Conservation (phyloP, 2,329 filamentous ascomycete species). For the Fusarium tanahbumbuense region DNA sequence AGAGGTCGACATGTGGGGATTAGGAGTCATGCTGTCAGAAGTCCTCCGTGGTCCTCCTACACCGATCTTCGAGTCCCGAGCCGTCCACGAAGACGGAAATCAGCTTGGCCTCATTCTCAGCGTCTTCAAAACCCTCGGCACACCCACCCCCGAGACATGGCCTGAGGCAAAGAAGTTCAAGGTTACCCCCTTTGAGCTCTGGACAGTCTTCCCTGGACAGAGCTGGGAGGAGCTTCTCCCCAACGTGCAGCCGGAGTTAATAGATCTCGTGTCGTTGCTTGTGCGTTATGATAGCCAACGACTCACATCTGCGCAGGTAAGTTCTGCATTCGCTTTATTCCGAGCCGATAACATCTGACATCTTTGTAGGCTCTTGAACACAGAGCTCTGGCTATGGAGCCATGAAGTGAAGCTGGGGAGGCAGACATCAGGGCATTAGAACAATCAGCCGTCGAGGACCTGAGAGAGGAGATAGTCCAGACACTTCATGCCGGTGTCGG, state of each 20-base stretch:
- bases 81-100: constrained; percentile 81
- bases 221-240: constrained; percentile 78
- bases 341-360: neutral
- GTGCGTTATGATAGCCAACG: constrained; percentile 79
- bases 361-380: constrained; percentile 41
- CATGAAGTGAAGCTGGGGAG: neutral
- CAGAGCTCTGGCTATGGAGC: constrained; percentile 14
- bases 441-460: neutral
- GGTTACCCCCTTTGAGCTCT: constrained; percentile 90
- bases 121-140: constrained; percentile 92
- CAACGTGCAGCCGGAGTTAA: constrained; percentile 66
- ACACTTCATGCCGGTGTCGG: neutral
- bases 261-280: constrained; percentile 73
- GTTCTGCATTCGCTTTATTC: neutral
- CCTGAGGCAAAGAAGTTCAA: constrained; percentile 77
- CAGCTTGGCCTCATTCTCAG: constrained; percentile 91
- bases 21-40: constrained; percentile 87
- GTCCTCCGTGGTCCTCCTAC: constrained; percentile 64
- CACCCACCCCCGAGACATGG: constrained; percentile 83
- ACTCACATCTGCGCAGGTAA: constrained; percentile 68
- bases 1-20: constrained; percentile 88
- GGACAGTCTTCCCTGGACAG: constrained; percentile 76
- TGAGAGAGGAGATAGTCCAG: neutral
- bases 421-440: neutral
- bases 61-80: constrained; percentile 85